Evolutionary conservation across 805 yeast genomes (phyloP), one percentile per base, ranked within the genome.

Genomic region (Starmerella floris): DNA sequence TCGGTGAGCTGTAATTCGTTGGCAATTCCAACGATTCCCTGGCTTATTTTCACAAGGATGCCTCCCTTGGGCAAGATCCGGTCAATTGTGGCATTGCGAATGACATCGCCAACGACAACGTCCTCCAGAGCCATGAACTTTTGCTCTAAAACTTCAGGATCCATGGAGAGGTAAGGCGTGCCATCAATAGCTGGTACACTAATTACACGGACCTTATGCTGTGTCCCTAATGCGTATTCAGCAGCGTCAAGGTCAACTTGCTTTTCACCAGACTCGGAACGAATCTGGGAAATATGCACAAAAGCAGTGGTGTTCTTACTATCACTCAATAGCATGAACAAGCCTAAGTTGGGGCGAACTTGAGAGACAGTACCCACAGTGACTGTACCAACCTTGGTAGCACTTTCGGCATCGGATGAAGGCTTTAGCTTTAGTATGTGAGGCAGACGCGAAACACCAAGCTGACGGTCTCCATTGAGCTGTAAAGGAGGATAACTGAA

Each of bases 1-100:
- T 91, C 99, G 51, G 94, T 78, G 61, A 91, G 73, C 54, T 88
- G 95, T 22, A 65, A 56, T 23, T 75, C 67, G 13, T 83, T 79
- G 23, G 83, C 97, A 49, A 71, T 64, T 4, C 84, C 98, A 34
- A 71, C 77, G 38, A 72, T 70, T 9, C 63, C 65, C 40, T 74
- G 77, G 46, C 77, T 76, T 10, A 84, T 55, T 53, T 73, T 75
- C 25, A 91, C 68, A 26, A 73, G 59, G 25, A 91, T 68, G 20
- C 95, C 95, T 15, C 68, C 68, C 31, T 73, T 76, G 2, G 79
- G 69, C 28, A 76, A 58, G 20, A 79, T 70, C 47, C 72, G 70
- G 31, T 69, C 64, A 11, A 81, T 68, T 37, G 74, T 77, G 21
- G 69, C 62, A 41, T 75, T 73, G 1, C 65, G 58, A 19, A 83